Conservation (phyloP, 257 asterid genomes). For the Lycium ferocissimum region DNA sequence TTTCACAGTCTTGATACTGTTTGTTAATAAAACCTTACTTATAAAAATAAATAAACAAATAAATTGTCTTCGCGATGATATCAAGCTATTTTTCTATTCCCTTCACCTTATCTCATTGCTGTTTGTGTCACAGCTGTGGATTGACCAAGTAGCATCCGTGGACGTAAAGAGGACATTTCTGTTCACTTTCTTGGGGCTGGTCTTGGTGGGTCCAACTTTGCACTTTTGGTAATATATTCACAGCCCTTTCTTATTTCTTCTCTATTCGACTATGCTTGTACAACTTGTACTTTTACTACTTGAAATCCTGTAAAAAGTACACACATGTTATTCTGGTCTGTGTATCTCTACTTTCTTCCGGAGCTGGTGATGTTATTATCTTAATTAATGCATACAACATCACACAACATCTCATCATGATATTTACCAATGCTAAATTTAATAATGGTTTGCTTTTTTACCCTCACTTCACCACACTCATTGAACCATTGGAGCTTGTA, state of each 20-base stretch:
- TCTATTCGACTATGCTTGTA: conserved; percentile 13
- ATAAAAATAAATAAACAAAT: too few relatives aligned
- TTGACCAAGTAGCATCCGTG: conserved; percentile 67
- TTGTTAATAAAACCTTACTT: too few relatives aligned
- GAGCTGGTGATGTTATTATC: conserved; percentile 1
- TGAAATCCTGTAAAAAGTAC: neutral
- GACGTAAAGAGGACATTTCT: conserved; percentile 78
- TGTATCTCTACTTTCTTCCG: neutral
- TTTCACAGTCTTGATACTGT: too few relatives aligned
- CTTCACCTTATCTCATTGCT: conserved; percentile 25
- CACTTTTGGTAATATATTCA: conserved; percentile 75
- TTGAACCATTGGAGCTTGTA: too few relatives aligned
- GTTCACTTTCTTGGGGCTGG: conserved; percentile 85
- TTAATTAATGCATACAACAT: neutral
- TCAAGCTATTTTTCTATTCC: neutral
- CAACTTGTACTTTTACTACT: neutral
- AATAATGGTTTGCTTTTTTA: too few relatives aligned
- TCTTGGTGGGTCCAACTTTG: conserved; percentile 92
- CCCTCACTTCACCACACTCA: too few relatives aligned
- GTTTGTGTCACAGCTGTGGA: conserved; percentile 56
- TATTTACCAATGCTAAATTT: too few relatives aligned
- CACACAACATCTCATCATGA: too few relatives aligned
- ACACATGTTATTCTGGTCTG: neutral
- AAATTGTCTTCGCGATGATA: neutral
- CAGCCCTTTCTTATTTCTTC: neutral